These are phyloP conservation scores for Trichosporon sp. DNA, from an alignment of 1,284 basidiomycete genomes.

Conservation along the genomic window DNA sequence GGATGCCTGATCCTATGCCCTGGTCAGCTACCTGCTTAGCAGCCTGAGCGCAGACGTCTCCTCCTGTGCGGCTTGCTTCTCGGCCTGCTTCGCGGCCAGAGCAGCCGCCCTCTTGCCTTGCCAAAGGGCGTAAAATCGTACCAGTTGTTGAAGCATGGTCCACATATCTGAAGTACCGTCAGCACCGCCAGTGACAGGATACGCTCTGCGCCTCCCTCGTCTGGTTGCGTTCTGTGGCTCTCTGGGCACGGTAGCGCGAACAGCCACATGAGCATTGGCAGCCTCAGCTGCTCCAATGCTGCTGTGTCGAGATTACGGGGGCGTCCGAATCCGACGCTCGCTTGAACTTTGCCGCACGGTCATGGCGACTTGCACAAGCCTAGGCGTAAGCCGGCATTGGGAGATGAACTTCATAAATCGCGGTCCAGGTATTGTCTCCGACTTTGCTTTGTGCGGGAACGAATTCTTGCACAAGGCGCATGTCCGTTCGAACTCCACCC, in stretches of 20 bases:
- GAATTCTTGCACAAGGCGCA: background rate
- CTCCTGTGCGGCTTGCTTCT: background rate
- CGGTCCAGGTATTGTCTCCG: background rate
- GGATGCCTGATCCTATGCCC: background rate
- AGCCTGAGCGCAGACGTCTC: no score
- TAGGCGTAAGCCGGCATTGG: background rate
- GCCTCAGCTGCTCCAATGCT: background rate
- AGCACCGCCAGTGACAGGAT: background rate
- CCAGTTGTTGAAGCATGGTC: background rate
- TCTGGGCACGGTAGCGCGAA: background rate
- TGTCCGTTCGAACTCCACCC: background rate
- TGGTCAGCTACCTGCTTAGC: no score
- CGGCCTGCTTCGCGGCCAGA: no score
- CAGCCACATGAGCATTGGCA: background rate
- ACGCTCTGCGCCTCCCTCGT: background rate
- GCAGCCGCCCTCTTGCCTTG: background rate
- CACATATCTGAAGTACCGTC: background rate
- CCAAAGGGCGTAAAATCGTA: background rate
- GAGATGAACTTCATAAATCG: background rate
- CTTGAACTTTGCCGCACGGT: background rate
- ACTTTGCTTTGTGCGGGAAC: background rate
- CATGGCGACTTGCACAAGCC: background rate
- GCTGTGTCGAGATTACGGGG: background rate
- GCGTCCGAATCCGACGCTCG: background rate
- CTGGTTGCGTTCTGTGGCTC: background rate